A percentile compares a stretch with the other conserved stretches of the same genome.
phyloP scores from a whole-genome alignment of 257 asterid genomes.

The Eucommia ulmoides region DNA sequence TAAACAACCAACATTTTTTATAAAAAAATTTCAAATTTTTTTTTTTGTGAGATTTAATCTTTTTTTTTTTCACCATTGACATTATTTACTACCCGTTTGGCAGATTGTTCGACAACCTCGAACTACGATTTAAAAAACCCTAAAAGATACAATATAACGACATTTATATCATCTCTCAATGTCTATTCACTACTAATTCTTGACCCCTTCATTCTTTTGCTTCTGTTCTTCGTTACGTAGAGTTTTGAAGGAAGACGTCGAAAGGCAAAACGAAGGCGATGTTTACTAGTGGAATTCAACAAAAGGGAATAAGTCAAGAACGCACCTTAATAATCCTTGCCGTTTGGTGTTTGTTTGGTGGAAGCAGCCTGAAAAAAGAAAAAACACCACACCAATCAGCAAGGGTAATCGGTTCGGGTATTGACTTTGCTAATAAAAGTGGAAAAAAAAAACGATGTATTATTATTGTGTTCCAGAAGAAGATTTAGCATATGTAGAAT shows the following conservation, averaged over 20 bases:
- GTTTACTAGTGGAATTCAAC: constrained; percentile 5
- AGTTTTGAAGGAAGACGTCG: not conserved
- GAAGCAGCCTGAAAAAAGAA: no score
- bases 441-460: constrained; percentile 10
- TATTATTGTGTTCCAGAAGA: no score
- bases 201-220: not conserved
- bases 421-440: constrained; percentile 34
- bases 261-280: constrained; percentile 5
- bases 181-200: no score
- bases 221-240: not conserved
- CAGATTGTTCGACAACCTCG: not conserved
- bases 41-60: no score
- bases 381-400: constrained; percentile 26
- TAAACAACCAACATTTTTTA: no score
- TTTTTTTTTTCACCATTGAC: no score
- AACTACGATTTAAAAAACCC: no score
- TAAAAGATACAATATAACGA: no score
- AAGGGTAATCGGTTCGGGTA: constrained; percentile 66
- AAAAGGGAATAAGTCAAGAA: constrained; percentile 31
- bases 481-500: no score
- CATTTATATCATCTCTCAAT: not conserved
- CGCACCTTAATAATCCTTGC: constrained; percentile 33
- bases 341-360: constrained; percentile 13
- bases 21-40: no score
- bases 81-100: not conserved